Base-by-base conservation (phyloP, 108 stramenopile species). In the Nitzschia inconspicua region DNA sequence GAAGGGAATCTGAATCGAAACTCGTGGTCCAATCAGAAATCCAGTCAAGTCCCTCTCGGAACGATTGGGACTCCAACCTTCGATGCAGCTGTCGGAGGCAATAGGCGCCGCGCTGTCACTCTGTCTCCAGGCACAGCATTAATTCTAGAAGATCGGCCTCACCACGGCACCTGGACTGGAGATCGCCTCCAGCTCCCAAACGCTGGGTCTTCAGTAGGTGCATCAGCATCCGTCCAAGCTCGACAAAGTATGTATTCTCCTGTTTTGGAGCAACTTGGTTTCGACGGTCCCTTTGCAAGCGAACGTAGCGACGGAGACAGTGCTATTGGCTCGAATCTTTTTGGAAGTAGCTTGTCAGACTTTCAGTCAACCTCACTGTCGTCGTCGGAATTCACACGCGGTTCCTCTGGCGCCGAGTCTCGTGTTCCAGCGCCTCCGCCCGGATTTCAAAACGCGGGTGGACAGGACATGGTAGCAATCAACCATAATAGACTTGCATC, bases 51-150 rank as follows among this genome's bases (percentile, higher is more conserved):
- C 23, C 24, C 19, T 20, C 34, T 39, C 8, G 57, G 41, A 31
- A 7, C 34, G 6, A n/a, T 51, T 13, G 50, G 50, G 8, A 42
- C n/a, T n/a, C 11, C 44, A 20, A 32, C 65, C 61, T 63, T 66
- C 41, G 27, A 40, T 52, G 52, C 69, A 31, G 50, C 57, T 44
- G 44, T 61, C 48, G 68, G 56, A 53, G 50, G 49, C 13, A 89
- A 85, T 44, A 64, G 85, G 32, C 82, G 73, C 8, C 65, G 84
- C 2, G 78, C 85, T 34, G 49, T 60, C 23, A 86, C 88, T 40
- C 44, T 80, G 55, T 84, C 88, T 25, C 88, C 88, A 30, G 72
- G 66, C 22, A 31, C 70, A 7, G 39, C 24, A 7, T 69, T 59
- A 6, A 69, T 69, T 41, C 51, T 58, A 16, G 68, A 69, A 48